Conservation (phyloP, 2,329 filamentous ascomycete species). For the Microsporum ferrugineum region DNA sequence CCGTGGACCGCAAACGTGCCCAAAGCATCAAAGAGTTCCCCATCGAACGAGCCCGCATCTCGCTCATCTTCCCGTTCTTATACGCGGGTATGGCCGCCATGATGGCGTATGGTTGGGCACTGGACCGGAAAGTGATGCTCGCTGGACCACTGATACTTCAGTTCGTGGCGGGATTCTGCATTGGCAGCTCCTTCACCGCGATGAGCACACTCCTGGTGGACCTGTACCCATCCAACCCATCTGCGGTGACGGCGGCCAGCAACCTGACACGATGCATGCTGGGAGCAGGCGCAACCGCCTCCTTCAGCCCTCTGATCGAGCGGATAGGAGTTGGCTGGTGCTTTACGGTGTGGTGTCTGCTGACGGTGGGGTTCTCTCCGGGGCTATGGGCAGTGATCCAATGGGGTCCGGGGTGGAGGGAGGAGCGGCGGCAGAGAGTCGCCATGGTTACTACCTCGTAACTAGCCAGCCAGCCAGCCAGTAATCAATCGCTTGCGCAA, state of each 20-base stretch:
- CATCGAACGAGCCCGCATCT: conserved; percentile 34
- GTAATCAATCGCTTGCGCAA: too few relatives aligned
- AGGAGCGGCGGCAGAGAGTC: not conserved
- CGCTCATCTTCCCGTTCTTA: conserved; percentile 24
- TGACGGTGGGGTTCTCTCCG: conserved; percentile 18
- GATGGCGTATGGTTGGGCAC: conserved; percentile 42
- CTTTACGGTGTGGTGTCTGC: conserved; percentile 21
- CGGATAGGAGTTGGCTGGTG: conserved; percentile 33
- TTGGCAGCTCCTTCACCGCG: conserved; percentile 39
- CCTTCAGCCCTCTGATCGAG: conserved; percentile 29
- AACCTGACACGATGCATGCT: conserved; percentile 45
- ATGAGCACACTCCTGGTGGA: conserved; percentile 44
- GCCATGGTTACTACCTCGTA: too few relatives aligned
- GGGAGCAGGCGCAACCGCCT: conserved; percentile 41
- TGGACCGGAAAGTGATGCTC: conserved; percentile 38
- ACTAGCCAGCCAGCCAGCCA: not conserved
- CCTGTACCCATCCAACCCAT: conserved; percentile 40
- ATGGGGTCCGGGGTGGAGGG: not conserved
- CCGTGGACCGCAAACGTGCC: conserved; percentile 47
- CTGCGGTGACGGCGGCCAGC: conserved; percentile 43
- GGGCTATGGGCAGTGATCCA: not conserved
- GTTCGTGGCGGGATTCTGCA: conserved; percentile 42
- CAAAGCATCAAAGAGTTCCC: conserved; percentile 43
- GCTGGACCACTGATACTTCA: conserved; percentile 41
- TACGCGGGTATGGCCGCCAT: conserved; percentile 20